phyloP scores from a whole-genome alignment of 225 moss, liverwort and hornwort genomes.

The Pseudoscleropodium purum region DNA sequence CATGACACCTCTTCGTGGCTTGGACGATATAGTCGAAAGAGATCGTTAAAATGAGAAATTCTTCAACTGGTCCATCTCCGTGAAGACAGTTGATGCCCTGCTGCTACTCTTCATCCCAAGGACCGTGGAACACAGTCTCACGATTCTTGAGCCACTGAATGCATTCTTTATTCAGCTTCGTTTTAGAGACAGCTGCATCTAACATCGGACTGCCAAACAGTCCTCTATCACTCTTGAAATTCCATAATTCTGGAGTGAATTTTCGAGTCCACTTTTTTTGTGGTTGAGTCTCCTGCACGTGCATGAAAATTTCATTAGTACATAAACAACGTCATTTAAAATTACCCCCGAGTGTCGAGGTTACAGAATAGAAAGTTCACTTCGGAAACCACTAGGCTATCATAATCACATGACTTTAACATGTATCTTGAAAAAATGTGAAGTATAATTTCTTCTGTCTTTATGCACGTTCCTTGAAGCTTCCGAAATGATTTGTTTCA shows the following conservation, averaged over 20 bases:
- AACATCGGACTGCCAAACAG: slow-evolving; percentile 98
- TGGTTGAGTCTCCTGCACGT: slow-evolving; percentile 65
- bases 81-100: not conserved
- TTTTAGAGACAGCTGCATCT: slow-evolving; percentile 70
- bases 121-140: slow-evolving; percentile 73
- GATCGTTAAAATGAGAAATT: slow-evolving; percentile 19
- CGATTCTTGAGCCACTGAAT: slow-evolving; percentile 83
- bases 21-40: slow-evolving; percentile 11
- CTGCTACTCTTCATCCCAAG: slow-evolving; percentile 78
- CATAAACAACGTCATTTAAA: not conserved
- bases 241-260: slow-evolving; percentile 77
- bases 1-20: not conserved
- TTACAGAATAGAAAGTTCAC: not conserved
- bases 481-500: not conserved
- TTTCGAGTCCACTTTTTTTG: slow-evolving; percentile 96
- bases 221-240: slow-evolving; percentile 80
- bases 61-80: slow-evolving; percentile 9
- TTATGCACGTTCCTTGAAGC: not conserved
- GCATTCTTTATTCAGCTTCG: slow-evolving; percentile 66
- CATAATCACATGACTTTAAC: not conserved
- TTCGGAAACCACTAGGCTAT: not conserved
- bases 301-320: not conserved
- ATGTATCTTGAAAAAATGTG: not conserved
- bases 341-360: not conserved
- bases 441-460: not conserved